A percentile compares a stretch with the other conserved stretches of the same genome.
Evolutionary conservation across 2,329 filamentous ascomycete genomes (phyloP).

Genomic region (Mycogone perniciosa): DNA sequence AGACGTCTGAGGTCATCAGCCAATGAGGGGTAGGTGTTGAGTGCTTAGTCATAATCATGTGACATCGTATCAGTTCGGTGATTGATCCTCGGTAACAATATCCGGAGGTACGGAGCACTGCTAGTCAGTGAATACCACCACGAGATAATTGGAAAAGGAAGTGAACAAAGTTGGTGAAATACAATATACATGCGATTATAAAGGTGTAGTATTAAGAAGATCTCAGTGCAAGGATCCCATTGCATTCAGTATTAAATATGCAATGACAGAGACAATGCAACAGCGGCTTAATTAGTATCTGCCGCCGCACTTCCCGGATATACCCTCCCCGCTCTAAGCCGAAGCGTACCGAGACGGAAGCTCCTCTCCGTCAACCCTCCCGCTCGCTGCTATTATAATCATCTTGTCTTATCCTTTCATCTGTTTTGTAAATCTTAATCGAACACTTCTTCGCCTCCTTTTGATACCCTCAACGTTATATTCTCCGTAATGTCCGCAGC

Average conservation of each 20-base stretch:
- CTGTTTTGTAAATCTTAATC: not conserved
- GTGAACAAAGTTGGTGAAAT: no score
- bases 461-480: conserved; percentile 1
- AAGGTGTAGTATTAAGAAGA: no score
- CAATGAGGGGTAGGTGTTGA: not conserved
- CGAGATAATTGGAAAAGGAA: no score
- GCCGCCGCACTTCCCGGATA: no score
- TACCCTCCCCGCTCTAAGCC: conserved; percentile 29
- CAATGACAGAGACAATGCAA: no score
- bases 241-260: no score
- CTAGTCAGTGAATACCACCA: no score
- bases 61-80: conserved; percentile 1
- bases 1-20: not conserved
- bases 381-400: not conserved
- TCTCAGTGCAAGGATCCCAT: no score
- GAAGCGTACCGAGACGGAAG: conserved; percentile 29
- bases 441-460: not conserved
- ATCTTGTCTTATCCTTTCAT: not conserved
- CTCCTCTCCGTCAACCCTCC: conserved; percentile 2
- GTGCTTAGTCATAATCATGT: conserved; percentile 9
- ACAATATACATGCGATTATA: no score
- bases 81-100: not conserved
- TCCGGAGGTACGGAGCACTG: no score
- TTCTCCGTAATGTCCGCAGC: conserved; percentile 22
- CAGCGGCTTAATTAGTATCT: no score